Conservation (phyloP, 2,329 filamentous ascomycete species). For the Aureobasidium musti region DNA sequence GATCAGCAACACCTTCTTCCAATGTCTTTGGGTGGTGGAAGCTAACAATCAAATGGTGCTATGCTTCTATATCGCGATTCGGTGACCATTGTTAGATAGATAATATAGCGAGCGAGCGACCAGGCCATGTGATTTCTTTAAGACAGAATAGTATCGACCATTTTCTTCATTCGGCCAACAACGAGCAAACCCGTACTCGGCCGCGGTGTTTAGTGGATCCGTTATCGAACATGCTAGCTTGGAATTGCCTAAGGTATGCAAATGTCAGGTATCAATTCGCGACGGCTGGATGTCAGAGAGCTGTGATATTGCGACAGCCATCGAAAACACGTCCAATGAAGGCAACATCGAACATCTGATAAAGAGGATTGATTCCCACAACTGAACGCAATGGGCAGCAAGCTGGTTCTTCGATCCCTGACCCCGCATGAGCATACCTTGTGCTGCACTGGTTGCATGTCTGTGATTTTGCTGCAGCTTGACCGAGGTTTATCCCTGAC, state of each 20-base stretch:
- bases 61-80: neutral
- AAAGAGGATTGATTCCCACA: neutral
- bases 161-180: neutral
- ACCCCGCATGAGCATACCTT: conserved; percentile 2
- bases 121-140: neutral
- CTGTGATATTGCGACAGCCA: neutral
- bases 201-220: neutral
- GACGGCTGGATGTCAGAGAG: neutral
- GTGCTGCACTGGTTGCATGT: conserved; percentile 17
- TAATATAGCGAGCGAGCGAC: neutral
- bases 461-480: neutral
- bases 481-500: neutral
- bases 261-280: neutral
- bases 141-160: conserved; percentile 3
- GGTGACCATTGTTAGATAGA: neutral
- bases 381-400: neutral
- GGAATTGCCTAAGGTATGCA: neutral
- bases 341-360: neutral
- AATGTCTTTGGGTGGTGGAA: neutral
- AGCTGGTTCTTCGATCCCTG: neutral
- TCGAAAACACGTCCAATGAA: neutral
- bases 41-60: neutral
- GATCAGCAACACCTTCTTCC: neutral
- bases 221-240: neutral
- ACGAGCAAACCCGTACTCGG: neutral